Evolutionary conservation across 1,284 basidiomycete genomes (phyloP), one percentile per base, ranked within the genome.

Genomic region (Cutaneotrichosporon curvatum): DNA sequence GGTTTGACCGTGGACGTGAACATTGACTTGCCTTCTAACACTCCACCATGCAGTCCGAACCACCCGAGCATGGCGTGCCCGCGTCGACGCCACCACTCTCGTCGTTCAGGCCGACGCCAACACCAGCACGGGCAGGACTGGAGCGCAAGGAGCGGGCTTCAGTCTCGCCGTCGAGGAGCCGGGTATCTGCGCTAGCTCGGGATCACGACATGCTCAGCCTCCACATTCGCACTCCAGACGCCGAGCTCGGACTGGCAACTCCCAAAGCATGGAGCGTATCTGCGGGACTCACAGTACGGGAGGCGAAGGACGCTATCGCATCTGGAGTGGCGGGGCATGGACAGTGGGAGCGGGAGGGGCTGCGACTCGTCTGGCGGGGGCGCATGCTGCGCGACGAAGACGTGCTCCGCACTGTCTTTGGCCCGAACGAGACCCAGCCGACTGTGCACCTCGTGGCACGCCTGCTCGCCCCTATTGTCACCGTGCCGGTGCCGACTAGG

Each of bases 281-380:
- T 2, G 23, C 45, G 0, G n/a, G 28, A 10, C 50, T 44, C 30
- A 58, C 50, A 2, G 50, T 67, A 11, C 21, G 30, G 12, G 49
- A 60, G 40, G 44, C 62, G 16, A 68, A 70, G 45, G 60, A 63
- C 46, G 55, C 52, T 6, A 41, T 68, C 32, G 60, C 59, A 1
- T 21, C 39, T 15, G 61, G 63, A 14, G 35, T 53, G 2, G 62
- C 63, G 11, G 58, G 62, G 18, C 56, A 53, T 23, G 64, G 60
- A 1, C 19, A 30, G 5, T 68, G 65, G 63, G 57, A 59, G 25
- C 54, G 59, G 18, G 56, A 60, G 2, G 65, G 63, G 1, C 61
- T 70, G 60, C 54, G 68, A 18, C 37, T 70, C 9, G 61, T 70
- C 7, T 68, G 61, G 58, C 60, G 59, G 33, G 68, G 68, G 3